phyloP scores from a whole-genome alignment of 352 stramenopile genomes.

The Globisporangium paddicum region DNA sequence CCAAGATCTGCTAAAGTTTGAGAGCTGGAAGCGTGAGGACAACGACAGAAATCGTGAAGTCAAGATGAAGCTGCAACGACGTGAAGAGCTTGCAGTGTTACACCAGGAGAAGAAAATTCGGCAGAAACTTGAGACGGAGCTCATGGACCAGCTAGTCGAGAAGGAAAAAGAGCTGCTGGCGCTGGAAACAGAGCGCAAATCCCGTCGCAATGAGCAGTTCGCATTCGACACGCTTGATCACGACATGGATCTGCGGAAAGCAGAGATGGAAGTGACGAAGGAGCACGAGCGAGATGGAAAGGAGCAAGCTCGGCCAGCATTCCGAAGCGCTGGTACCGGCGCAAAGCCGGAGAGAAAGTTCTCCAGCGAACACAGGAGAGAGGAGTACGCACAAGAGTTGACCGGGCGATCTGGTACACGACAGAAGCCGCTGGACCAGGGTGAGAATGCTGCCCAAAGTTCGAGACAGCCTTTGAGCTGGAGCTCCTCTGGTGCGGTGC shows the following conservation, averaged over 20 bases:
- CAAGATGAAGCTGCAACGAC: slow-evolving; percentile 28
- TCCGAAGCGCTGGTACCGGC: background rate
- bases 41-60: slow-evolving; percentile 32
- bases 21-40: slow-evolving; percentile 71
- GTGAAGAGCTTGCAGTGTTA: slow-evolving; percentile 38
- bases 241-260: slow-evolving; percentile 15
- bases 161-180: slow-evolving; percentile 47
- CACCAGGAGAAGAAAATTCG: slow-evolving; percentile 52
- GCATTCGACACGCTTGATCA: slow-evolving; percentile 24
- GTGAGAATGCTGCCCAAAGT: too few species aligned
- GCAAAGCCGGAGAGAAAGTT: background rate
- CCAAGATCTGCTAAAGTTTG: slow-evolving; percentile 60
- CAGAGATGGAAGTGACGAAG: slow-evolving; percentile 7
- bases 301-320: background rate
- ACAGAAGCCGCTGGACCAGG: too few species aligned
- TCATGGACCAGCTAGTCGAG: slow-evolving; percentile 30
- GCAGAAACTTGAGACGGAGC: slow-evolving; percentile 44
- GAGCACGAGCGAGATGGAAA: background rate
- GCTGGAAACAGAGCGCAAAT: slow-evolving; percentile 28
- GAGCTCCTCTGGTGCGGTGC: background rate
- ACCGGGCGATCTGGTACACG: too few species aligned
- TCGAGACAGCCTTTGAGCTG: too few species aligned
- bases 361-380: background rate
- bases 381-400: too few species aligned
- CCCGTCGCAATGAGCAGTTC: slow-evolving; percentile 24